Conservation (phyloP, 2,329 filamentous ascomycete genomes). For the Proliferodiscus dingleyae region DNA sequence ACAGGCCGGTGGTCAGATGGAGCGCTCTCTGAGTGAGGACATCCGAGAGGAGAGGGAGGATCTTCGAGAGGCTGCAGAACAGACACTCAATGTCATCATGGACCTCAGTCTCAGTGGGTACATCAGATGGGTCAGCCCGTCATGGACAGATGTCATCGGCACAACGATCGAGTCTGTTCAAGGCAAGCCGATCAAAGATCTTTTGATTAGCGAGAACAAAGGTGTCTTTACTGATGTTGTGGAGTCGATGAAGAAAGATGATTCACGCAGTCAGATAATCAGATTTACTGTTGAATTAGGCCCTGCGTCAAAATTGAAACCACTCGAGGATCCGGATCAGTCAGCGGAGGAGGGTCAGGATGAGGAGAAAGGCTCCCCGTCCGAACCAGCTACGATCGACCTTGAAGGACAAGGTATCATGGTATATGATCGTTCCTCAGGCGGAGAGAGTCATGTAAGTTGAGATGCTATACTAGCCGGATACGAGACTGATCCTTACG, state of each 20-base stretch:
- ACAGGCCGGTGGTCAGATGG: conserved; percentile 41
- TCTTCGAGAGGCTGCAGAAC: conserved; percentile 89
- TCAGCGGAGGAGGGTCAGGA: conserved; percentile 16
- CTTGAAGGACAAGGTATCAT: conserved; percentile 97
- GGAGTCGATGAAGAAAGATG: conserved; percentile 86
- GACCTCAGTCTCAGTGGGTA: conserved; percentile 87
- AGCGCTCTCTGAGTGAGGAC: conserved; percentile 72
- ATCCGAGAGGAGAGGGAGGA: conserved; percentile 93
- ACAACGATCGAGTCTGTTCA: conserved; percentile 67
- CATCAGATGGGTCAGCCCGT: conserved; percentile 94
- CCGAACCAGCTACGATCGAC: conserved; percentile 56
- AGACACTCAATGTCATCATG: conserved; percentile 93
- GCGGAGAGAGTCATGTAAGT: conserved; percentile 85
- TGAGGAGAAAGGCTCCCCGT: conserved; percentile 31
- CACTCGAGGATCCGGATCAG: conserved; percentile 32
- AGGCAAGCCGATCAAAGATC: conserved; percentile 71
- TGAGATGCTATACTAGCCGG: conserved; percentile 3
- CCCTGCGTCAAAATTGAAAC: conserved; percentile 59
- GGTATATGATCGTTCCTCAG: conserved; percentile 86
- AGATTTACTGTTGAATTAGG: conserved; percentile 72
- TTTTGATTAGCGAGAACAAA: conserved; percentile 74
- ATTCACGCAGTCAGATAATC: conserved; percentile 86
- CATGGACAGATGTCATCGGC: conserved; percentile 90
- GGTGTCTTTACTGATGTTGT: conserved; percentile 76
- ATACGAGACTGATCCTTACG: conserved; percentile 28